Conservation (phyloP, 495 filamentous ascomycete genomes). For the Lichenothelia convexa region DNA sequence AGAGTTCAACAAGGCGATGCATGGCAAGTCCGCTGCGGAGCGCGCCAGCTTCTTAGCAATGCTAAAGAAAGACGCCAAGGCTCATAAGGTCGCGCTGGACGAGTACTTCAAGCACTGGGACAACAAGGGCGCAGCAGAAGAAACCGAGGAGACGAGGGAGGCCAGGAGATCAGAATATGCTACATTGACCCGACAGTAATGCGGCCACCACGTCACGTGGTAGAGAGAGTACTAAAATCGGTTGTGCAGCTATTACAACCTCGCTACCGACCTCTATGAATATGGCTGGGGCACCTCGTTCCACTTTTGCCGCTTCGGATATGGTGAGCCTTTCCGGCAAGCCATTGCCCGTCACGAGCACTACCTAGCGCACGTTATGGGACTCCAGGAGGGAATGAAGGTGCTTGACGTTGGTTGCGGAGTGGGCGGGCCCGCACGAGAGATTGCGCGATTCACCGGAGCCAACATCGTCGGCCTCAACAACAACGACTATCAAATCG, state of each 20-base stretch:
- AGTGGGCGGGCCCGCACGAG: conserved; percentile 90
- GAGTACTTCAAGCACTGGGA: conserved; percentile 99
- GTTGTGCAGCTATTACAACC: conserved; percentile 96
- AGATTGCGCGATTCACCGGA: conserved; percentile 91
- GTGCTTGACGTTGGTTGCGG: conserved; percentile 96
- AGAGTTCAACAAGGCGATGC: conserved; percentile 78
- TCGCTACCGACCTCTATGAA: conserved; percentile 94
- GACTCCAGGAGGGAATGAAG: conserved; percentile 67
- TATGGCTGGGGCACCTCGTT: conserved; percentile 90
- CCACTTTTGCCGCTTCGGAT: conserved; percentile 94
- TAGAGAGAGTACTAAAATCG: conserved; percentile 84
- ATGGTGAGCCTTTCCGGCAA: conserved; percentile 75
- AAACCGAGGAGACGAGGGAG: conserved; percentile 68
- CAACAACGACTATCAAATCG: conserved; percentile 99
- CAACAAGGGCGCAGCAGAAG: conserved; percentile 63
- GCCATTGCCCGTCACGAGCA: conserved; percentile 96
- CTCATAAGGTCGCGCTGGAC: conserved; percentile 78
- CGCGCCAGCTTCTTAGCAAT: conserved; percentile 63
- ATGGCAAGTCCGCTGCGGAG: conserved; percentile 62
- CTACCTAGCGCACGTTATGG: conserved; percentile 85
- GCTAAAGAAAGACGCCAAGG: conserved; percentile 62
- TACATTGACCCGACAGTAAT: no score
- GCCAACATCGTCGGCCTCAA: conserved; percentile 83
- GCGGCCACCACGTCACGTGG: no score
- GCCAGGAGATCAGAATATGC: no score